These are phyloP conservation scores for Capillidium heterosporum DNA, from an alignment of 371 early-diverging fungal genomes.

Conservation along the genomic window DNA sequence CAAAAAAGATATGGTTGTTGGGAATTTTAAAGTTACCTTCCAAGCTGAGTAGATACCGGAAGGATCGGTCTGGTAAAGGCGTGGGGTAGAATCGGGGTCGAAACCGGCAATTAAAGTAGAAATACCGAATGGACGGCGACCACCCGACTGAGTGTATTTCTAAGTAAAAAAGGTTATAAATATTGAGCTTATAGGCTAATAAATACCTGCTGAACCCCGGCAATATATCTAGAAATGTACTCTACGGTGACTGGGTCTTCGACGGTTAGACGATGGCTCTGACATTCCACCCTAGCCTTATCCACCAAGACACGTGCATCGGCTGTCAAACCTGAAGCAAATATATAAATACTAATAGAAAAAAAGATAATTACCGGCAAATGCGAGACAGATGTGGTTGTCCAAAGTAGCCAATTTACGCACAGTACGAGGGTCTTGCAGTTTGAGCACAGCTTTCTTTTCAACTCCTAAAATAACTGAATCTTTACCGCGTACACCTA, in stretches of 20 bases:
- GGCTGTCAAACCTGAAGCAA: slow-evolving; percentile 63
- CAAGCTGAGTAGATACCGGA: slow-evolving; percentile 98
- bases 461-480: slow-evolving; percentile 93
- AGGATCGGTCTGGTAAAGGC: slow-evolving; percentile 97
- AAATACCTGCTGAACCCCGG: slow-evolving; percentile 83
- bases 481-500: slow-evolving; percentile 87
- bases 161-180: slow-evolving; percentile 13
- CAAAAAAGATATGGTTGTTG: neutral
- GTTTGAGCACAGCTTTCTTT: slow-evolving; percentile 87
- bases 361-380: slow-evolving; percentile 55
- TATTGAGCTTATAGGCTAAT: neutral
- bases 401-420: slow-evolving; percentile 93
- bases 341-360: neutral
- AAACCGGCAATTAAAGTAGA: slow-evolving; percentile 94
- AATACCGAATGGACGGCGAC: slow-evolving; percentile 98
- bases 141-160: slow-evolving; percentile 98
- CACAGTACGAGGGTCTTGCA: slow-evolving; percentile 93
- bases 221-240: slow-evolving; percentile 95
- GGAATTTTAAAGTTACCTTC: slow-evolving; percentile 34
- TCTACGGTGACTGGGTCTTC: slow-evolving; percentile 97
- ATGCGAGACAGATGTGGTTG: slow-evolving; percentile 90
- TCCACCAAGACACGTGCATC: slow-evolving; percentile 94
- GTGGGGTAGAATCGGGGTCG: slow-evolving; percentile 61
- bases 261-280: slow-evolving; percentile 88
- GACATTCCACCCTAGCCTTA: slow-evolving; percentile 94